Evolutionary conservation across 805 yeast genomes (phyloP), one percentile per base, ranked within the genome.

Genomic region (Barnettozyma wickerhamii): DNA sequence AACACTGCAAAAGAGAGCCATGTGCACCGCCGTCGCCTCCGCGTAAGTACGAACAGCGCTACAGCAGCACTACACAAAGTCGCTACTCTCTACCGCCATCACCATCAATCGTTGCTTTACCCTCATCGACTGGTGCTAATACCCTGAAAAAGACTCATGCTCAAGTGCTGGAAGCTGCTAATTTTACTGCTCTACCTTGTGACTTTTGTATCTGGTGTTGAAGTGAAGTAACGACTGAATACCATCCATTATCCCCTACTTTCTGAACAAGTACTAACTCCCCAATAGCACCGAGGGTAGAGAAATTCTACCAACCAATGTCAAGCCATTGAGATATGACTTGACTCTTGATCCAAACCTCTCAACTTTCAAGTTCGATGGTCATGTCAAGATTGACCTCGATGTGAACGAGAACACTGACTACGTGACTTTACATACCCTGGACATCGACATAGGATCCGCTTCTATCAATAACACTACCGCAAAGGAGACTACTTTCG

Each of bases 321-420:
- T 89, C 46, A 72, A 72, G 44, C 97, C 99, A 27, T 52, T 66
- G 27, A 85, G 84, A 62, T 91, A 93, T 59, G 75, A 78, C 40
- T 60, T 93, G 26, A 71, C 79, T 15, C 65, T 79, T 40, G 81
- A 79, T 52, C 88, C 95, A 29, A 55, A 68, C 50, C 72, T 81
- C 44, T 68, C 68, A 35, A 71, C 72, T 10, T 80, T 80, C 68
- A 79, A 73, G 42, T 81, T 76, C 53, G 63, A 65, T 35, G 88
- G 87, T 52, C 60, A 59, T 23, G 76, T 71, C 46, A 63, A 66
- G 36, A 77, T 81, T 50, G 78, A 75, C 37, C 65, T 81, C 49
- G 61, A 66, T 32, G 79, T 80, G 33, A 66, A 69, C 32, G 80
- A 76, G 45, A 49, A 58, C 26, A 60, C 77, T 30, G 58, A 69